These are phyloP conservation scores for Tremellales sp. DNA, from an alignment of 1,284 basidiomycete genomes.

Conservation along the genomic window DNA sequence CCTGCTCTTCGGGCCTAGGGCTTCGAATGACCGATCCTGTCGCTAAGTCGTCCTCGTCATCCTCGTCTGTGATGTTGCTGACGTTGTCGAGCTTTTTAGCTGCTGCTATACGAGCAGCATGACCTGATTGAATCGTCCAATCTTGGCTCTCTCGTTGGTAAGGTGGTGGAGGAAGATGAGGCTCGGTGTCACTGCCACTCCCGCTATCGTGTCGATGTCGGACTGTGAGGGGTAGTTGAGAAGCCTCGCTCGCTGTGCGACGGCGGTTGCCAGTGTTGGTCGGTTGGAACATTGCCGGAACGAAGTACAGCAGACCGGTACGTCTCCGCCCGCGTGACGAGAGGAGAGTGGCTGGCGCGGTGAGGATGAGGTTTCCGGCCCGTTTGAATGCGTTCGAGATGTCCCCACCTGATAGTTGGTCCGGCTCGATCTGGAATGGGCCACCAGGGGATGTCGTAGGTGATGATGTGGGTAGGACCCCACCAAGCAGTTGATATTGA, in stretches of 20 bases:
- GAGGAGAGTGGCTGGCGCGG: conserved; percentile 38
- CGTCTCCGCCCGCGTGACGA: conserved; percentile 12
- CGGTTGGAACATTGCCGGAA: conserved; percentile 43
- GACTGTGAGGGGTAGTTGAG: conserved; percentile 29
- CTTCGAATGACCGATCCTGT: too few relatives aligned
- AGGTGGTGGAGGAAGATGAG: conserved; percentile 18
- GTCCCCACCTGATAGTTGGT: conserved; percentile 13
- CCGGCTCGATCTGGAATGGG: conserved; percentile 11
- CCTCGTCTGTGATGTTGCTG: too few relatives aligned
- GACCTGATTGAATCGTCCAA: conserved; percentile 1
- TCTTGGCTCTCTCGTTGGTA: conserved; percentile 12
- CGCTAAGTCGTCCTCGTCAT: too few relatives aligned
- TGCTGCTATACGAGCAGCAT: too few relatives aligned
- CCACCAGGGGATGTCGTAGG: conserved; percentile 10
- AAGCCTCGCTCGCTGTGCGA: conserved; percentile 39
- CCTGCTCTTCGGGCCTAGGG: too few relatives aligned
- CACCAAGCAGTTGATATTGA: conserved; percentile 9
- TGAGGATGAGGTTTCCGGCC: conserved; percentile 39
- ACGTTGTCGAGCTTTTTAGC: too few relatives aligned
- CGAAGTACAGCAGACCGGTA: conserved; percentile 41
- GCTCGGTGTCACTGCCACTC: neutral
- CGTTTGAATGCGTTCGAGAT: conserved; percentile 32
- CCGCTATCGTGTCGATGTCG: conserved; percentile 8
- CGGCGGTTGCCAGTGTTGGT: conserved; percentile 15
- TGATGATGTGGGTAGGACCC: conserved; percentile 17